Percentiles rank a stretch among this genome's conserved stretches.
phyloP scores from a whole-genome alignment of 139 green algal genomes.

The Desmodesmus armatus region DNA sequence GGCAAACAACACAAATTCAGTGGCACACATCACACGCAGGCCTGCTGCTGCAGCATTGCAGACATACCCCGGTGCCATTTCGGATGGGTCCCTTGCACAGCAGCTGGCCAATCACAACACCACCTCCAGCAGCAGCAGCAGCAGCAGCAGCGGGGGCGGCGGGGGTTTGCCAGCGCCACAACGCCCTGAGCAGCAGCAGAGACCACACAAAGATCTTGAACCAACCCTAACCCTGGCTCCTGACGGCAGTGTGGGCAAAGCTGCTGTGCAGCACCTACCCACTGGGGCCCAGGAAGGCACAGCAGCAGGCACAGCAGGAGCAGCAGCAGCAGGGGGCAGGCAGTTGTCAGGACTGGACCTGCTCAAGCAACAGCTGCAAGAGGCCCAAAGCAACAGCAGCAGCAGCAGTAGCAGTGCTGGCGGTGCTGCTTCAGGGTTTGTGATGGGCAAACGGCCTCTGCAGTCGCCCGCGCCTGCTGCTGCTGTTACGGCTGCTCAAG shows the following conservation, averaged over 20 bases:
- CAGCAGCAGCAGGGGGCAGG: constrained; percentile 12
- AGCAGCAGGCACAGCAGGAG: neutral
- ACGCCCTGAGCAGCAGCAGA: neutral
- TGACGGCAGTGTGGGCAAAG: neutral
- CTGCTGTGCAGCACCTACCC: neutral
- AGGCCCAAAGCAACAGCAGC: neutral
- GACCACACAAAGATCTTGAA: too few species aligned
- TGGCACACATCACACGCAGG: neutral
- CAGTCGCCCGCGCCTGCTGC: neutral
- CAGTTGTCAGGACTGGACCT: neutral
- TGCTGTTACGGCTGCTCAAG: neutral
- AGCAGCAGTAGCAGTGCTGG: neutral
- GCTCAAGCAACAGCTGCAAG: neutral
- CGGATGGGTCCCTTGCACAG: neutral
- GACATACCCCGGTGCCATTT: neutral
- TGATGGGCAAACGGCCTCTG: too few species aligned
- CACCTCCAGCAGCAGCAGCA: neutral
- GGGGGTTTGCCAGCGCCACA: neutral
- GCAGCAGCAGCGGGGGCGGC: neutral
- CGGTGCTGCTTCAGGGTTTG: neutral
- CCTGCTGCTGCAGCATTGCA: neutral
- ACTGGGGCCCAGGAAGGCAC: neutral
- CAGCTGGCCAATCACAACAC: neutral
- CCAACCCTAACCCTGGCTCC: too few species aligned
- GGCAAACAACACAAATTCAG: neutral